These are phyloP conservation scores for Stentor roeselii DNA, from an alignment of 73 alveolate species.

Conservation along the genomic window DNA sequence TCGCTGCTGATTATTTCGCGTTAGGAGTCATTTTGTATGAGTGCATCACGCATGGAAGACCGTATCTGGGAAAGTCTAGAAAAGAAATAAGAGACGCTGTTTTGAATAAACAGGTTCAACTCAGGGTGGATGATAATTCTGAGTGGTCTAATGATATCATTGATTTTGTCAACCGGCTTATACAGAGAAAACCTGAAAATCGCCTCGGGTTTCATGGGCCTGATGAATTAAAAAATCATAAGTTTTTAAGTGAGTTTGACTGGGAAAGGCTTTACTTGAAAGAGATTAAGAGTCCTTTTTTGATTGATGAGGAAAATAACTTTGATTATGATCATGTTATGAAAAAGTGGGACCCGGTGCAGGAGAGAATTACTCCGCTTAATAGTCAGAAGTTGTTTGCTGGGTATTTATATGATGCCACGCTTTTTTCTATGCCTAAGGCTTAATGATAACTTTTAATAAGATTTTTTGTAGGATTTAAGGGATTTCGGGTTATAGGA, in stretches of 20 bases:
- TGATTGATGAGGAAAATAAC: no score
- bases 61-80: slow-evolving; percentile 59
- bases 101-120: slow-evolving; percentile 39
- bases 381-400: no score
- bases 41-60: slow-evolving; percentile 50
- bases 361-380: no score
- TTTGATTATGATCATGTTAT: no score
- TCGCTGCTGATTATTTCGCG: no score
- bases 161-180: slow-evolving; percentile 35
- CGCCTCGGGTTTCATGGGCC: slow-evolving; percentile 41
- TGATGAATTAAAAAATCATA: slow-evolving; percentile 41
- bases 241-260: slow-evolving; percentile 28
- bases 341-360: no score
- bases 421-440: no score
- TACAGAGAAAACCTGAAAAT: slow-evolving; percentile 57
- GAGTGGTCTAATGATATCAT: slow-evolving; percentile 41
- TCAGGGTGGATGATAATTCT: slow-evolving; percentile 36
- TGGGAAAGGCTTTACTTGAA: not conserved
- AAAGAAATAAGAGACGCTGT: slow-evolving; percentile 49
- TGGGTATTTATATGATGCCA: no score
- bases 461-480: no score
- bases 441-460: no score
- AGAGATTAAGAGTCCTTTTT: not conserved
- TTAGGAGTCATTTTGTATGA: slow-evolving; percentile 69
- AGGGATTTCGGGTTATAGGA: no score